Evolutionary conservation across 768 basidiomycete genomes (phyloP).

Genomic region (Hydnum rufescens): DNA sequence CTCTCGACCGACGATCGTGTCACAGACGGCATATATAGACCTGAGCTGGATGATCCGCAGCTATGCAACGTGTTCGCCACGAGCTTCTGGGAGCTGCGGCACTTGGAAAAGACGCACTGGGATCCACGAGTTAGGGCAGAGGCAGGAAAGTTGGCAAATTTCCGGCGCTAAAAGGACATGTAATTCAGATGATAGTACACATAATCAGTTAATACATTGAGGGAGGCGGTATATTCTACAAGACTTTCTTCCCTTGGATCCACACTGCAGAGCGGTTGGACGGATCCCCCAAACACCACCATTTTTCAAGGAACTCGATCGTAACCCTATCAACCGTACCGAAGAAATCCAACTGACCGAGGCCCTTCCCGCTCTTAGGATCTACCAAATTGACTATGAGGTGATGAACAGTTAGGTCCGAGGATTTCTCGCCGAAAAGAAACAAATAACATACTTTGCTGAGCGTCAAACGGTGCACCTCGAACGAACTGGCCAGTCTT

Average conservation of each 20-base stretch:
- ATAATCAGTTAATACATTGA: not conserved
- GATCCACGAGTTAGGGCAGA: slow-evolving; percentile 49
- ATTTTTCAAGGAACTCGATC: slow-evolving; percentile 54
- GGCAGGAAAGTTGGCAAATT: slow-evolving; percentile 24
- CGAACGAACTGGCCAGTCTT: slow-evolving; percentile 32
- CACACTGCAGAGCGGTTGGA: slow-evolving; percentile 50
- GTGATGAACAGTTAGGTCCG: slow-evolving; percentile 2
- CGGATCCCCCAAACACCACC: slow-evolving; percentile 71
- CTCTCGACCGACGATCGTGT: slow-evolving; percentile 74
- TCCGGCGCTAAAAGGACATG: slow-evolving; percentile 5
- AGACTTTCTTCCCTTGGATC: slow-evolving; percentile 41
- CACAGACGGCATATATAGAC: slow-evolving; percentile 65
- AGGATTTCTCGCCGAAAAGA: slow-evolving; percentile 1
- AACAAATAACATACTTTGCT: slow-evolving; percentile 32
- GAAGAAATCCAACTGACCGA: slow-evolving; percentile 56
- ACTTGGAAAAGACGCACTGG: slow-evolving; percentile 32
- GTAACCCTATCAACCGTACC: slow-evolving; percentile 16
- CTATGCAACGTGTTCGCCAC: slow-evolving; percentile 64
- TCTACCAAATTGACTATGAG: slow-evolving; percentile 30
- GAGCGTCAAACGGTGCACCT: slow-evolving; percentile 55
- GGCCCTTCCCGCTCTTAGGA: slow-evolving; percentile 21
- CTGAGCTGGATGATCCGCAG: slow-evolving; percentile 78
- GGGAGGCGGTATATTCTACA: not conserved
- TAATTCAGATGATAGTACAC: too few relatives aligned
- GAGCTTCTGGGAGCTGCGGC: slow-evolving; percentile 62